Evolutionary conservation across 2,329 filamentous ascomycete genomes (phyloP).

Genomic region (Aspergillus latus): DNA sequence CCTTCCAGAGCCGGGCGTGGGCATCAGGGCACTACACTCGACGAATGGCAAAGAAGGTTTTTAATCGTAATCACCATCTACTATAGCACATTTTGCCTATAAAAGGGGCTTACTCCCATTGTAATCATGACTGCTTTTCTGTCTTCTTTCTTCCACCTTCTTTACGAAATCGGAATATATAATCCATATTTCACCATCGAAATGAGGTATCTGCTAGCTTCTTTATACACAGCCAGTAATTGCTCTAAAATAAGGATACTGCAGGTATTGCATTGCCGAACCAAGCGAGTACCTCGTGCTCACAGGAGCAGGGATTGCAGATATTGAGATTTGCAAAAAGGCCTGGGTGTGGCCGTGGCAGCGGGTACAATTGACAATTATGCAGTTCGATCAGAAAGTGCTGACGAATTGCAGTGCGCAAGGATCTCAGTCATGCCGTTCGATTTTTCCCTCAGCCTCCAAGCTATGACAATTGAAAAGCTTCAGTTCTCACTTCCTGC

Average conservation of each 20-base stretch:
- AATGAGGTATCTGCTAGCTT: slow-evolving; percentile 11
- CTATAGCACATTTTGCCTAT: not conserved
- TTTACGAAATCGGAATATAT: not conserved
- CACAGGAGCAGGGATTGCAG: slow-evolving; percentile 73
- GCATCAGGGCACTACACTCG: not conserved
- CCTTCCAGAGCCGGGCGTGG: not conserved
- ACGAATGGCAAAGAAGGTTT: not conserved
- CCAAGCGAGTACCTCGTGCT: slow-evolving; percentile 85
- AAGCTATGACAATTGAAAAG: slow-evolving; percentile 89
- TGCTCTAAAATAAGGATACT: slow-evolving; percentile 23
- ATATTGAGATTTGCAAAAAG: slow-evolving; percentile 76
- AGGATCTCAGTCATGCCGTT: slow-evolving; percentile 52
- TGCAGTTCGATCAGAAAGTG: not conserved
- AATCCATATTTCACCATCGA: not conserved
- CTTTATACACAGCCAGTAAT: not conserved
- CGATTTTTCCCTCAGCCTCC: slow-evolving; percentile 78
- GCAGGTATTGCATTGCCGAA: slow-evolving; percentile 66
- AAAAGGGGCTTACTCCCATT: not conserved
- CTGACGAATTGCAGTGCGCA: slow-evolving; percentile 25
- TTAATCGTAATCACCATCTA: not conserved
- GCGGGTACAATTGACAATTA: slow-evolving; percentile 40
- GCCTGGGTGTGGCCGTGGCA: slow-evolving; percentile 71
- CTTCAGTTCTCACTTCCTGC: slow-evolving; percentile 78
- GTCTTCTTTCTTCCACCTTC: not conserved
- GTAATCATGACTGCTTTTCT: not conserved